Base-by-base conservation (phyloP, 2,329 filamentous ascomycete genomes). In the Phialophora macrospora region DNA sequence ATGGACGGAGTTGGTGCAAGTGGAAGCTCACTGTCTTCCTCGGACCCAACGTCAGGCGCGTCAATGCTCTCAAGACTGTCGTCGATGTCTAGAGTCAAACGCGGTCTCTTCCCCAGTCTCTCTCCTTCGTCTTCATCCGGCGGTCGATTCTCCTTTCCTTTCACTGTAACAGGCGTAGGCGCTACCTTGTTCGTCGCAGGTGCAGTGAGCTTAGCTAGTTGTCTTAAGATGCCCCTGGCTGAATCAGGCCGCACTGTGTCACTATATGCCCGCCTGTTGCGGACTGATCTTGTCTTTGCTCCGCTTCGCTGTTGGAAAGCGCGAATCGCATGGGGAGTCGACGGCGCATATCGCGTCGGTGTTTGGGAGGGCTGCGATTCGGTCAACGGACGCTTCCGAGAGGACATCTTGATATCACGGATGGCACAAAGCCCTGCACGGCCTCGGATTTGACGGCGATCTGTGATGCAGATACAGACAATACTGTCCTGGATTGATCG, bases 311-410 rank as follows among this genome's bases (percentile, higher is more conserved):
- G 81, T 73, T 85, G 81, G 30, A 85, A 76, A 9, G 84, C 84
- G 49, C 82, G 79, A 63, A 85, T 79, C 28, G 82, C 83, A 77
- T 85, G 82, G 0, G 84, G 84, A 17, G 84, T 86, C 4, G 83
- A 81, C 8, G 84, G 84, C 17, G 80, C 80, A 54, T 76, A 72
- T 61, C 77, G 73, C 17, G 74, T 70, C 30, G 76, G 73, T 28
- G 76, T 71, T 28, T 63, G 62, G 20, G 63, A 46, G 34, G 67
- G 64, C 4, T 62, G 48, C 30, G 65, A n/a, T 49, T 67, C 70
- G 17, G 55, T 55, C 17, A 66, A 58, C 12, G 65, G 59, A 17
- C 63, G 60, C 48, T 67, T 69, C n/a, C 64, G 65, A 20, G 60
- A 63, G 17, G 71, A 69, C 71, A 72, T 72, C 3, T n/a, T 64